Evolutionary conservation across 2,329 filamentous ascomycete species (phyloP).

Genomic region (Colletotrichum simmondsii): DNA sequence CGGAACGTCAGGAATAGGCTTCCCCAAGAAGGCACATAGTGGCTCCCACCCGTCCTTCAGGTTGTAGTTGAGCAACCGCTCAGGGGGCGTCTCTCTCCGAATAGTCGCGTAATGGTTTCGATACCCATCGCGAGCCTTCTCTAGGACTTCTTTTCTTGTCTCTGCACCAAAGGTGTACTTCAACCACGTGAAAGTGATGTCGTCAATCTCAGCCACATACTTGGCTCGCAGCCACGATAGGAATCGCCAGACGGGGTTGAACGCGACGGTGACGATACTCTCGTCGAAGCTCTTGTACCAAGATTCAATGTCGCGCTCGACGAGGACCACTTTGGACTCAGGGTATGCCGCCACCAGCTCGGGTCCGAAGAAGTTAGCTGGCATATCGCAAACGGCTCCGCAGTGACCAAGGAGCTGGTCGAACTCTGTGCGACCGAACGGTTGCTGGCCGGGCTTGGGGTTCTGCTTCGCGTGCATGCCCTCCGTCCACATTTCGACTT

Average conservation of each 20-base stretch:
- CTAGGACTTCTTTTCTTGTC: constrained; percentile 72
- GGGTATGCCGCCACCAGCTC: constrained; percentile 46
- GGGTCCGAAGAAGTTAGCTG: constrained; percentile 28
- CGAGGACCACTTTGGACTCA: constrained; percentile 46
- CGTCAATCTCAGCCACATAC: constrained; percentile 68
- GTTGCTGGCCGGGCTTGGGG: too few species aligned
- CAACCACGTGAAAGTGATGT: constrained; percentile 77
- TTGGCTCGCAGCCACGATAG: constrained; percentile 36
- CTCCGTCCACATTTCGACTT: too few species aligned
- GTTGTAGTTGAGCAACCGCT: constrained; percentile 25
- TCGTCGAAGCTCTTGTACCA: constrained; percentile 39
- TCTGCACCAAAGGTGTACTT: constrained; percentile 76
- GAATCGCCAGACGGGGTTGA: constrained; percentile 39
- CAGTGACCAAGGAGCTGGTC: constrained; percentile 44
- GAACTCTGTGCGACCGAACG: constrained; percentile 42
- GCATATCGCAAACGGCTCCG: constrained; percentile 41
- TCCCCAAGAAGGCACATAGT: constrained; percentile 53
- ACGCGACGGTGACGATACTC: constrained; percentile 39
- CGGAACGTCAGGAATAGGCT: constrained; percentile 43
- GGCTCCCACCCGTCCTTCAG: constrained; percentile 53
- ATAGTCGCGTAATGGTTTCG: constrained; percentile 21
- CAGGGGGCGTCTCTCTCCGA: neutral
- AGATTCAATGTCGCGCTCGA: constrained; percentile 42
- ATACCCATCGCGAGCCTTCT: constrained; percentile 42
- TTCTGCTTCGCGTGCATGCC: too few species aligned